Evolutionary conservation across 352 stramenopile genomes (phyloP), one percentile per base, ranked within the genome.

Genomic region (Pythium coloratum): DNA sequence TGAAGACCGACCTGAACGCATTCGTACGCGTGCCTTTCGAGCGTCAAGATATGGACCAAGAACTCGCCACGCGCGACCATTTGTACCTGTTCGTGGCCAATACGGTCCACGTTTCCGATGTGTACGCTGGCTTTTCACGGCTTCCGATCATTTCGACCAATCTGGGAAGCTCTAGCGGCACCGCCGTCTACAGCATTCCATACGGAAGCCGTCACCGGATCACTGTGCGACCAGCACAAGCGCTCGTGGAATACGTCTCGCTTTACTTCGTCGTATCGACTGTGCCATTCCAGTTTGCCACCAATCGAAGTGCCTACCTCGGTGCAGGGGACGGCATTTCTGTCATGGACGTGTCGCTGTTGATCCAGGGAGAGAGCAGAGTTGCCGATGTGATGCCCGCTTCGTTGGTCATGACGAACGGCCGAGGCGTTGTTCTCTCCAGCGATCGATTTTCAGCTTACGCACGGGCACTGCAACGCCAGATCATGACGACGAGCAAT

Each of bases 21-120:
- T 86, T 86, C 56, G 68, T 82, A 3, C 74, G 64, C 0, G n/a
- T 86, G 5, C 78, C 78, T 13, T 80, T 86, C 32, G 55, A 76
- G 26, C 72, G 74, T 16, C 46, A 76, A 18, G 76, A 86, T 55
- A 30, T 42, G 10, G 59, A 62, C 0, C 69, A 76, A 20, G 78
- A 82, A 64, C 66, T 80, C 13, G 62, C 40, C 13, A 67, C 28
- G 38, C 76, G 78, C 9, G 75, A 84, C 16, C 55, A 81, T 59
- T 47, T 86, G 16, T 62, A 82, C 30, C 64, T 86, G 47, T 84
- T 77, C 38, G 72, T 72, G 34, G 63, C 75, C 26, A 78, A 81
- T 55, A 49, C 59, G 20, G 72, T 67, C 2, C 59, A 75, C 8
- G 28, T 86, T 3, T 73, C 66, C 8, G 74, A 78, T 28, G 71